Base-by-base conservation (phyloP, 2,329 filamentous ascomycete species). In the Sphaerulina vaccinii region DNA sequence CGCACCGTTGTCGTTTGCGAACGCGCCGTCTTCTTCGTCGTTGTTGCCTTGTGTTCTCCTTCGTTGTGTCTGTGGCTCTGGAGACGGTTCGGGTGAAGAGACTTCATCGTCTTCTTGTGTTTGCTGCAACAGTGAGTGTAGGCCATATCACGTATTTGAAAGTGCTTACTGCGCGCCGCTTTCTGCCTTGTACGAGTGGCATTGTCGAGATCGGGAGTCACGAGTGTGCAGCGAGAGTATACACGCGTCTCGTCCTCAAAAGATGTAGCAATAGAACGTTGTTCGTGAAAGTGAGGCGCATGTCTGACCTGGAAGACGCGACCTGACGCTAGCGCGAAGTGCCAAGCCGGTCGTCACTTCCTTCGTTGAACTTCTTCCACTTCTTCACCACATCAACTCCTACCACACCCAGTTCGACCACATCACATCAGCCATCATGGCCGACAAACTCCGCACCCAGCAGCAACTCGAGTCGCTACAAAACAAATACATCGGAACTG, bases 381-480 rank as follows among this genome's bases (percentile, higher is more conserved):
- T 11, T 16, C 13, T 33, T 43, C 38, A 42, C 5, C 22, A 13
- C 43, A 47, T 18, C 13, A 36, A 27, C 11, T 15, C 15, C 24
- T 23, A n/a, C 23, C n/a, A 8, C 36, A 13, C 36, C 22, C 36
- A 39, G 8, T 6, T 19, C 15, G 18, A 41, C 37, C 18, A 44
- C 41, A 11, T 32, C 35, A 11, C 42, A 4, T 18, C 42, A 51
- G 5, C 9, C 36, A 41, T 32, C 15, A 54, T 59, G 93, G 93
- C 93, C 73, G 93, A 99, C 77, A 99, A 99, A 76, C 87, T 99
- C 60, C 91, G 93, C 69, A 93, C 90, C 8, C 89, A 96, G 65
- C 93, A 99, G 74, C 93, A 99, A 72, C 91, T 99, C 68, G 93
- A 99, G 74, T 86, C 90, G 59, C 87, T 97, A 15, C 93, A 99